These are phyloP conservation scores for Ilyonectria robusta DNA, from an alignment of 2,329 filamentous ascomycete genomes.

Conservation along the genomic window DNA sequence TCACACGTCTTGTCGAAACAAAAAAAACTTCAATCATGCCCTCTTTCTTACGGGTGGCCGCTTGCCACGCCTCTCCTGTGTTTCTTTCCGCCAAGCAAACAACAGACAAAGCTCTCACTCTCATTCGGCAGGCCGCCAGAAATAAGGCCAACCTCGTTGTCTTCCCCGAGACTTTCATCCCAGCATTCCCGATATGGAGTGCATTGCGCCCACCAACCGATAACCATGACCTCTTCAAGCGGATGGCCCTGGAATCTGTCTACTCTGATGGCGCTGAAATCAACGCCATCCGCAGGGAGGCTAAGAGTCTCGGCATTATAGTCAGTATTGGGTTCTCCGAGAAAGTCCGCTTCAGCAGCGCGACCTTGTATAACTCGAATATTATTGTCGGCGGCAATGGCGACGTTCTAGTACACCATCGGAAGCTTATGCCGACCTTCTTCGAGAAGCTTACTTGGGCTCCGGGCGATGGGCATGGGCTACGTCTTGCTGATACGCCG, in stretches of 20 bases:
- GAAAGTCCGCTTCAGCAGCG: constrained; percentile 58
- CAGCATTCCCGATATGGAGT: constrained; percentile 68
- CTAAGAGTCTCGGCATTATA: too few species aligned
- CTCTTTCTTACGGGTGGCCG: too few species aligned
- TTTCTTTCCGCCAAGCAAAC: too few species aligned
- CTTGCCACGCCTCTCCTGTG: too few species aligned
- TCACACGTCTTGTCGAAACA: too few species aligned
- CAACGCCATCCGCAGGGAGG: constrained; percentile 50
- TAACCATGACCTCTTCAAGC: constrained; percentile 65
- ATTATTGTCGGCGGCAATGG: constrained; percentile 61
- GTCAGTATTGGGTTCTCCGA: constrained; percentile 68
- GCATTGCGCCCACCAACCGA: constrained; percentile 61
- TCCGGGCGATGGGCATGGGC: constrained; percentile 65
- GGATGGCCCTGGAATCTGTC: constrained; percentile 61
- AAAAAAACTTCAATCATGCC: too few species aligned
- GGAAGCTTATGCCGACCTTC: constrained; percentile 69
- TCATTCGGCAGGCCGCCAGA: constrained; percentile 52
- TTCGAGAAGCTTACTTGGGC: constrained; percentile 70
- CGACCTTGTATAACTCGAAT: constrained; percentile 66
- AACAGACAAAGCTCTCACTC: too few species aligned
- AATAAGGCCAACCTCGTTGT: constrained; percentile 64
- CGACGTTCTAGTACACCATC: constrained; percentile 63
- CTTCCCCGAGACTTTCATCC: constrained; percentile 68
- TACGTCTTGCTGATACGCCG: constrained; percentile 61
- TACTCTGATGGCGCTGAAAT: constrained; percentile 63